Evolutionary conservation across 2,329 filamentous ascomycete genomes (phyloP).

Genomic region (Ceratocystis lukuohia): DNA sequence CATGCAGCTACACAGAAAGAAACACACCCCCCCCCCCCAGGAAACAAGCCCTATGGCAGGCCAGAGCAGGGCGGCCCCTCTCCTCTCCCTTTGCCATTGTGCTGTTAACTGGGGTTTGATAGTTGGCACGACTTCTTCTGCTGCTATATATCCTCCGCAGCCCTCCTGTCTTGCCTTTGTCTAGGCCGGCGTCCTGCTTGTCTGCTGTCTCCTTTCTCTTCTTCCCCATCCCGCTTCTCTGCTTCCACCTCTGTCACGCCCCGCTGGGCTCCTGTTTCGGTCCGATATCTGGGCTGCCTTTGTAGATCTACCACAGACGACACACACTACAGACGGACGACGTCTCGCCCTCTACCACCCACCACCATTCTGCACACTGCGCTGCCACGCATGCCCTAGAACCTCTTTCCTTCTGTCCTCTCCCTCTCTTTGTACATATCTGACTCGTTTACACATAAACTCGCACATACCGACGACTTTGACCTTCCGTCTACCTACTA

Average conservation of each 20-base stretch:
- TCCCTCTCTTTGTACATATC: not conserved
- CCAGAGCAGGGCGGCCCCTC: not conserved
- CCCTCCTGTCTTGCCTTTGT: not conserved
- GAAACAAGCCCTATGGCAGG: not conserved
- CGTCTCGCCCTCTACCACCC: not conserved
- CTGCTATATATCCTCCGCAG: constrained; percentile 1
- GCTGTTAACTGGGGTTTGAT: not conserved
- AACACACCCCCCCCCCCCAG: not conserved
- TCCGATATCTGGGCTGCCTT: not conserved
- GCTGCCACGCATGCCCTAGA: not conserved
- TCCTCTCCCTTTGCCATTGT: not conserved
- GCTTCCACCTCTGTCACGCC: not conserved
- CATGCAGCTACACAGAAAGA: not conserved
- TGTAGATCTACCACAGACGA: not conserved
- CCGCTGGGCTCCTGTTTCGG: not conserved
- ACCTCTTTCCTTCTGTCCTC: not conserved
- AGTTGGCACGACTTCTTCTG: not conserved
- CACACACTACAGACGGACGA: not conserved
- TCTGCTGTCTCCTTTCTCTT: not conserved
- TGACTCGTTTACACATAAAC: too few relatives aligned
- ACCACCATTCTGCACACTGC: not conserved
- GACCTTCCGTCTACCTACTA: too few relatives aligned
- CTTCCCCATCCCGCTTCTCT: not conserved
- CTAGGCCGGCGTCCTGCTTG: not conserved
- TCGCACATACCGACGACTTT: too few relatives aligned